Conservation (phyloP, 768 basidiomycete genomes). For the Amanita inopinata region DNA sequence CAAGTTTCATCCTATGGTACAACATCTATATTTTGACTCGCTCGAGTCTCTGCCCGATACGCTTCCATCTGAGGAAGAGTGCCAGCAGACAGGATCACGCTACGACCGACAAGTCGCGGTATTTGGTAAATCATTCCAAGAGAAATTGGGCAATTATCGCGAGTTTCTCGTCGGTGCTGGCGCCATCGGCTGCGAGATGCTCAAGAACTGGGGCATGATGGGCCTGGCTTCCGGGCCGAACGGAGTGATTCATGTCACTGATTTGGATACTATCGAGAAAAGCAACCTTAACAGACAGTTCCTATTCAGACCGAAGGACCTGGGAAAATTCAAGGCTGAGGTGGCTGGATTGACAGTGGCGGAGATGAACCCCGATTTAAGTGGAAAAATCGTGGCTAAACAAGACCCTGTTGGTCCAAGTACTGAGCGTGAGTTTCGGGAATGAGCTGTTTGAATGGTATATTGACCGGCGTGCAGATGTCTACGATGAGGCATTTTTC, state of each 20-base stretch:
- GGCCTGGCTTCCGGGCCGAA: constrained; percentile 75
- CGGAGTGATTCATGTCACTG: constrained; percentile 86
- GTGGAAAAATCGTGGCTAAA: constrained; percentile 76
- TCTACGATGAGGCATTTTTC: constrained; percentile 88
- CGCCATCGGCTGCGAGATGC: constrained; percentile 99
- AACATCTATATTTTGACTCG: constrained; percentile 95
- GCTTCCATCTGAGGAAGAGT: constrained; percentile 75
- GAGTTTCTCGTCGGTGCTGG: constrained; percentile 99
- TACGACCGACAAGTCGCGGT: constrained; percentile 96
- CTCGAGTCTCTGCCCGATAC: constrained; percentile 81
- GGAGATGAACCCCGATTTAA: constrained; percentile 92
- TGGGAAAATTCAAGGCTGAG: constrained; percentile 96
- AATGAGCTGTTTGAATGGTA: constrained; percentile 12
- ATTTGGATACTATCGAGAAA: constrained; percentile 98
- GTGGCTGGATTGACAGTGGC: constrained; percentile 84
- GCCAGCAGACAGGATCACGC: constrained; percentile 69
- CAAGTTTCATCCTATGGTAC: constrained; percentile 95
- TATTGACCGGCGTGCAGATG: constrained; percentile 54
- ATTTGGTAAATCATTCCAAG: constrained; percentile 88
- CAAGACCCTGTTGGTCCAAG: constrained; percentile 91
- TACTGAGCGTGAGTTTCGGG: constrained; percentile 69
- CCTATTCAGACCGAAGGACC: constrained; percentile 91
- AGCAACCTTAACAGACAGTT: constrained; percentile 97
- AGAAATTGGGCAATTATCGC: constrained; percentile 79
- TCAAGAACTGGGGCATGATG: constrained; percentile 99